Conservation (phyloP, 768 basidiomycete species). For the Lactarius trivialis region DNA sequence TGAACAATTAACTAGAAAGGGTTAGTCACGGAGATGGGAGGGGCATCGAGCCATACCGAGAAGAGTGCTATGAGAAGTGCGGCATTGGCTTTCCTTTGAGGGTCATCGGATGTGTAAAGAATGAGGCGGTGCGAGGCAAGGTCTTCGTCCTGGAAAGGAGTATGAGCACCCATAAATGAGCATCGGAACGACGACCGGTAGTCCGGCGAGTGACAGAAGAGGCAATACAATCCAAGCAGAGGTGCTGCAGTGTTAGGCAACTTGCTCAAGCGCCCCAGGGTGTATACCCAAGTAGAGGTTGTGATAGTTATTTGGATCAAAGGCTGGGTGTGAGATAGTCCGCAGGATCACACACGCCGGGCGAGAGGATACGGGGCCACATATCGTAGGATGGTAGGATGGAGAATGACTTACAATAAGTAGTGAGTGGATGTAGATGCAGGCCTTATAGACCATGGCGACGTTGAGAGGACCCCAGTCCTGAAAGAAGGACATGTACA, state of each 20-base stretch:
- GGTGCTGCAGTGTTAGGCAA: background rate
- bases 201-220: background rate
- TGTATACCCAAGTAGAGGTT: background rate
- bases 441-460: constrained; percentile 89
- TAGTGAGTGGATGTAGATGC: constrained; percentile 85
- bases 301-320: background rate
- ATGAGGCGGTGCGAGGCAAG: constrained; percentile 69
- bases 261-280: background rate
- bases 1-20: constrained; percentile 79
- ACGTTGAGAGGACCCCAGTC: constrained; percentile 92
- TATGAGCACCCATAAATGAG: constrained; percentile 11
- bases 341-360: background rate
- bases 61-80: constrained; percentile 92
- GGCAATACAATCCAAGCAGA: background rate
- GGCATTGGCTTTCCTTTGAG: constrained; percentile 86
- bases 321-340: background rate
- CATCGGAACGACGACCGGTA: background rate
- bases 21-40: background rate
- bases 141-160: constrained; percentile 56
- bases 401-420: constrained; percentile 31
- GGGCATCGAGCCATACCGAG: constrained; percentile 50
- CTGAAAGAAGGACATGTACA: constrained; percentile 90
- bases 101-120: constrained; percentile 82
- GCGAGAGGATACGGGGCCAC: background rate
- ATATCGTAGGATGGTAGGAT: background rate